Evolutionary conservation across 2,329 filamentous ascomycete genomes (phyloP).

Genomic region (Simplicillium aogashimaense): DNA sequence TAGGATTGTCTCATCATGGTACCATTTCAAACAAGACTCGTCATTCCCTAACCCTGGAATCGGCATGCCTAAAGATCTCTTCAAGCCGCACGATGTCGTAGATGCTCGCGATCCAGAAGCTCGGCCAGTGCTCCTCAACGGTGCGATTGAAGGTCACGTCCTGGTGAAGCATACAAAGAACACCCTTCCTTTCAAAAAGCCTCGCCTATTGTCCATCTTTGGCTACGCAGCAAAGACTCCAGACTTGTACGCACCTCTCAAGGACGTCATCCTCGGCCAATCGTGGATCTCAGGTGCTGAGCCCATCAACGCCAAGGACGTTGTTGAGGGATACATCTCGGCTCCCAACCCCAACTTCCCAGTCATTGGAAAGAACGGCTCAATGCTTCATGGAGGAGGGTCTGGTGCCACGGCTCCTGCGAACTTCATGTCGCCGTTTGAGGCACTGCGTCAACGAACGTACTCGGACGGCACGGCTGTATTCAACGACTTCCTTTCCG

Average conservation of each 20-base stretch:
- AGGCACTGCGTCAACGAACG: constrained; percentile 41
- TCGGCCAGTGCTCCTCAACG: constrained; percentile 33
- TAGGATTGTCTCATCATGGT: constrained; percentile 43
- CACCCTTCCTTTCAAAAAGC: constrained; percentile 41
- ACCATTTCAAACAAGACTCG: constrained; percentile 41
- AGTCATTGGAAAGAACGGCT: constrained; percentile 34
- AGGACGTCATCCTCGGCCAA: constrained; percentile 21
- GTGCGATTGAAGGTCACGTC: constrained; percentile 53
- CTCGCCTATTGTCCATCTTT: constrained; percentile 45
- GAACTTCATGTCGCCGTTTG: constrained; percentile 40
- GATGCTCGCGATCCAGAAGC: constrained; percentile 41
- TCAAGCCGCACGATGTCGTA: constrained; percentile 38
- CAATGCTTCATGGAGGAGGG: constrained; percentile 31
- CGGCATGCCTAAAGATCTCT: constrained; percentile 40
- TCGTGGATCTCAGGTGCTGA: constrained; percentile 26
- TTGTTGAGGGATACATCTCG: constrained; percentile 15
- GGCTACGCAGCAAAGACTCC: constrained; percentile 47
- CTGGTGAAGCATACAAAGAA: constrained; percentile 51
- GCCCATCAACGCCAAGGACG: constrained; percentile 21
- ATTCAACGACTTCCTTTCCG: constrained; percentile 46
- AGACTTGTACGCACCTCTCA: constrained; percentile 28
- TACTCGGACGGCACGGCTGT: constrained; percentile 46
- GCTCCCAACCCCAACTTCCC: constrained; percentile 11
- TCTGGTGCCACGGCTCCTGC: constrained; percentile 37
- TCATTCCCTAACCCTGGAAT: constrained; percentile 34